Evolutionary conservation across 495 filamentous ascomycete species (phyloP), one percentile per base, ranked within the genome.

Genomic region (Neurospora africana): DNA sequence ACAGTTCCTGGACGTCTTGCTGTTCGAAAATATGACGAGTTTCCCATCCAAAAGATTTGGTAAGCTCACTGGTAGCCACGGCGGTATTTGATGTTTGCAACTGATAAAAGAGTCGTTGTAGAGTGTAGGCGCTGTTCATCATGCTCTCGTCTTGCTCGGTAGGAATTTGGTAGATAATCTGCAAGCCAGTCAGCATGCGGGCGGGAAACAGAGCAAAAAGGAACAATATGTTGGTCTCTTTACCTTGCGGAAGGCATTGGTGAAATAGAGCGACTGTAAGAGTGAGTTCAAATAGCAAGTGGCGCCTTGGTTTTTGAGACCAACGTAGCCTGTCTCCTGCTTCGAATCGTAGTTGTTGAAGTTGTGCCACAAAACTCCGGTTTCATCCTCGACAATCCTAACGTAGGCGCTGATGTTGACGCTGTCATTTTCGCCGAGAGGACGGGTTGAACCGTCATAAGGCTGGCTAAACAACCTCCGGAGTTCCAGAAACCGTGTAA

Each of bases 271-370:
- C 9, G 95, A 98, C 80, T 99, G 95, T 38, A 99, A 83, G 11
- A 99, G 89, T 3, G 95, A 99, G 81, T 99, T 99, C 27, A 99
- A 86, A 79, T 99, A 99, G 83, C 95, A 99, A 9, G 95, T 99
- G 27, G 95, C 95, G 72, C 95, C 95, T 81, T 99, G 95, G 77
- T 99, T 99, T 78, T 94, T 95, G 53, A 99, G 84, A 33, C 95
- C 95, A 53, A 99, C 95, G 86, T 93, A 97, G 58, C 94, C 95
- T 15, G 95, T 99, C 83, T 97, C 94, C 79, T 95, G 97, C 83
- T 98, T 99, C 21, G 96, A 98, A 77, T 99, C 95, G 77, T 99
- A 99, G 83, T 98, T 96, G 76, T 91, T 88, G 82, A 99, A 98
- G 82, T 93, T 98, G 81, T 99, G 95, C 95, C 95, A 99, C 73